Evolutionary conservation across 495 filamentous ascomycete genomes (phyloP), one percentile per base, ranked within the genome.

Genomic region (Penicillium goetzii): DNA sequence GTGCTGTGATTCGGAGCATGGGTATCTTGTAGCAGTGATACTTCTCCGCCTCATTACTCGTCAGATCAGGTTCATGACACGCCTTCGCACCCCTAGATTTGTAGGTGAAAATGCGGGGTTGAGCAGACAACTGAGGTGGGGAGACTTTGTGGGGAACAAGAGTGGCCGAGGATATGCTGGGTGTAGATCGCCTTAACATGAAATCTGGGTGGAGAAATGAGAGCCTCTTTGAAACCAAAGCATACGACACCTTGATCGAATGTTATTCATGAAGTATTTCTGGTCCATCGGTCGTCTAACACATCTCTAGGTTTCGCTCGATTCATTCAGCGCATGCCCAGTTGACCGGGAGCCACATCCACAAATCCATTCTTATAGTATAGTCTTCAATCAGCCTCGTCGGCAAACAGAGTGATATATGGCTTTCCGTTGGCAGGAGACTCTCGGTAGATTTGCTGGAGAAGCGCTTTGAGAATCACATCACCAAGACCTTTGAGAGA

Each of bases 361-460:
- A 23, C 43, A 47, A 47, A 47, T 47, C 43, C 43, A 47, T 47
- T 47, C 19, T 47, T 47, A 47, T 47, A 47, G 21, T 47, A 47
- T 11, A 47, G 43, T 3, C 10, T 12, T 14, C 19, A 21, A 8
- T 21, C 43, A 0, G 43, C 9, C 43, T 47, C 43, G 10, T 47
- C 43, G 1, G 43, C 43, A 47, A 47, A 25, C 43, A 47, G 43
- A 0, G 43, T 47, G 11, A 47, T 47, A 47, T 47, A 47, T 11
- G 43, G 43, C 43, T 47, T 47, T 11, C 43, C 43, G 14, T 47
- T 21, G 4, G 43, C 43, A 47, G 43, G 43, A 14, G 43, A 2
- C 43, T 47, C 21, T 7, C 21, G 43, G 19, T 47, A 21, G 2
- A 47, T 47, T 14, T 47, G 43, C 21, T 23, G 43, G 9, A 47